Percentiles rank a stretch among this genome's conserved stretches.
Evolutionary conservation across 352 stramenopile genomes (phyloP).

Genomic region (Phytophthora tentaculata): DNA sequence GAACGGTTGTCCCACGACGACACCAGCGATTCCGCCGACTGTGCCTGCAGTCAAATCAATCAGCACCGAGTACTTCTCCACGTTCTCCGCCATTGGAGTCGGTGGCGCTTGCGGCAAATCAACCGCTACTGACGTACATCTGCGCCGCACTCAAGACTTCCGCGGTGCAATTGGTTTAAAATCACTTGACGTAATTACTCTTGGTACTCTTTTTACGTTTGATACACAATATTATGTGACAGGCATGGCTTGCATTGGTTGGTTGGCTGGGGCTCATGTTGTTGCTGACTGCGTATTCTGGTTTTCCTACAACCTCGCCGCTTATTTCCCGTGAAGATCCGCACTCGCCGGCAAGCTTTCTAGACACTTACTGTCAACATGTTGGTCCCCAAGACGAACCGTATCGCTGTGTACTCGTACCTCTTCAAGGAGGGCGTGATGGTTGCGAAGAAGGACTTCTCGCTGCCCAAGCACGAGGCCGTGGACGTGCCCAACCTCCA

Average conservation of each 20-base stretch:
- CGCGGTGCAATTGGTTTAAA: constrained; percentile 14
- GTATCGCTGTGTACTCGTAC: constrained; percentile 99
- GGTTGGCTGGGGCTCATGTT: constrained; percentile 28
- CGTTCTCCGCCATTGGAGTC: constrained; percentile 35
- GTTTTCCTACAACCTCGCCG: constrained; percentile 57
- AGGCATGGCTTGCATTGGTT: constrained; percentile 27
- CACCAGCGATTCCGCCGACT: constrained; percentile 55
- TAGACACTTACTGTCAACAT: constrained; percentile 69
- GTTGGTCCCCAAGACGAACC: constrained; percentile 98
- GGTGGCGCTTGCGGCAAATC: constrained; percentile 12
- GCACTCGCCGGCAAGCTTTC: constrained; percentile 91
- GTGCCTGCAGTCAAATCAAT: constrained; percentile 57
- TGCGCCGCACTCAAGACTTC: neutral
- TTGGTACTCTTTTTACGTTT: constrained; percentile 10
- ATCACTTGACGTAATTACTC: constrained; percentile 25
- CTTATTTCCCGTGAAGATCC: constrained; percentile 84
- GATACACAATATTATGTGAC: constrained; percentile 30
- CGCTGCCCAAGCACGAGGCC: constrained; percentile 93
- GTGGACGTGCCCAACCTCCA: constrained; percentile 99
- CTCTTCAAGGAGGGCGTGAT: constrained; percentile 96
- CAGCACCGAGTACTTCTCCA: constrained; percentile 43
- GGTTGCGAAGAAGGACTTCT: constrained; percentile 92
- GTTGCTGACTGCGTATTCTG: constrained; percentile 41
- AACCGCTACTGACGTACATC: constrained; percentile 18
- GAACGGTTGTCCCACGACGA: constrained; percentile 68